Base-by-base conservation (phyloP, 352 stramenopile genomes). In the Phytopythium aichiense region DNA sequence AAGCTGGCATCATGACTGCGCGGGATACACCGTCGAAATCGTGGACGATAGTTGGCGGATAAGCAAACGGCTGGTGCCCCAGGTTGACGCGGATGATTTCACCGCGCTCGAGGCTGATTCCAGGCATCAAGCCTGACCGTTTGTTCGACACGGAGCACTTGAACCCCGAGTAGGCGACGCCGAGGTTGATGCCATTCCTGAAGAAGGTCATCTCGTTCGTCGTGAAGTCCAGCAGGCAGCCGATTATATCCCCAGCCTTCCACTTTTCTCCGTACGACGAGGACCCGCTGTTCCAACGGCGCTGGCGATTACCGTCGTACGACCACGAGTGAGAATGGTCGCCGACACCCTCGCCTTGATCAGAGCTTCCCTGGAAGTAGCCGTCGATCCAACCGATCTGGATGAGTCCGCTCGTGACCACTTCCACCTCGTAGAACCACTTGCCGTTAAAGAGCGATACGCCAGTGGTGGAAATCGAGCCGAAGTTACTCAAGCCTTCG, bases 371-470 rank as follows among this genome's bases (percentile, higher is more conserved):
- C 64, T 96, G 80, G 60, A 96, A 98, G 57, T 94, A 90, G 20
- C 78, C 76, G 64, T 98, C 91, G 33, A 94, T 96, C 92, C 92
- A 98, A 9, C 92, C 92, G 28, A 98, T 88, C 69, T 98, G 92
- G 64, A 97, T 97, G 51, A 97, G 72, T 13, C 92, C 92, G 45
- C 84, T 93, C 9, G 87, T 95, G 25, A 96, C 78, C 2, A 98
- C 76, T 56, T 95, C 84, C 35, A 98, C 88, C 69, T 98, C 92
- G 58, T 98, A 98, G 67, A 97, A 98, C 92, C 92, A 98, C 58
- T 95, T 96, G 0, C 91, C 91, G 54, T 66, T 59, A 45, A 90
- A 89, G 0, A 96, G 63, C 1, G 81, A 79, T 20, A 94, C 77
- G 4, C 87, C 85, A 13, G 85, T 64, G 1, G 87, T 94, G 7